Evolutionary conservation across 371 early-diverging fungal genomes (phyloP).

Genomic region (Syncephalastrum racemosum): DNA sequence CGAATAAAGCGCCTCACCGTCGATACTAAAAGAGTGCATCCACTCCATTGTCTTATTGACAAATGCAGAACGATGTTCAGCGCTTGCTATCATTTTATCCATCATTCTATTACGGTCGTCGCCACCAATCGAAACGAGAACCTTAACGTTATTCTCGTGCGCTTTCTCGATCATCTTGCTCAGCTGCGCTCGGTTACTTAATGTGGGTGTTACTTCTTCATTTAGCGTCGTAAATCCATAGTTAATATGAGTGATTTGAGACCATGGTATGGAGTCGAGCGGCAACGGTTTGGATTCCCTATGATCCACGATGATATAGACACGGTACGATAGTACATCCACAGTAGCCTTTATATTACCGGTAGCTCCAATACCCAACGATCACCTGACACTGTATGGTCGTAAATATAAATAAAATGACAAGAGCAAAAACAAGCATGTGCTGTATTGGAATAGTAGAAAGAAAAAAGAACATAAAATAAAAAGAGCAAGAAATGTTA

Average conservation of each 20-base stretch:
- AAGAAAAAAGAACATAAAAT: too few species aligned
- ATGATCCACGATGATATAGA: too few species aligned
- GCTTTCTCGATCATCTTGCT: constrained; percentile 45
- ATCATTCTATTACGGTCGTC: constrained; percentile 73
- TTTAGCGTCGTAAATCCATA: constrained; percentile 22
- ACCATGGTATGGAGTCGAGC: constrained; percentile 26
- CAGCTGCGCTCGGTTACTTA: constrained; percentile 11
- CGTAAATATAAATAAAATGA: too few species aligned
- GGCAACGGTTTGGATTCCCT: constrained; percentile 20
- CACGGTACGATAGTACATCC: too few species aligned
- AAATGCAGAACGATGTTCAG: constrained; percentile 41
- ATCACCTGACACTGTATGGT: background rate
- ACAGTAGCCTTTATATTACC: background rate
- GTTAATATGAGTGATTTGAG: constrained; percentile 25
- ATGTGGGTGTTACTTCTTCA: constrained; percentile 10
- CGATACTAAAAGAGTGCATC: constrained; percentile 16
- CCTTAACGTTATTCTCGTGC: constrained; percentile 57
- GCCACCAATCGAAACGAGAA: constrained; percentile 74
- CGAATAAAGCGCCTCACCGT: constrained; percentile 8
- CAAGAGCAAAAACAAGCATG: too few species aligned
- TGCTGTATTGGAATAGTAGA: too few species aligned
- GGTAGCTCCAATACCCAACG: constrained; percentile 7
- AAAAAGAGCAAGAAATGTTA: too few species aligned
- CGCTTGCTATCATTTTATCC: constrained; percentile 49
- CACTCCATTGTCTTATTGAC: constrained; percentile 11